Conservation (phyloP, 169 alveolate species). For the Theileria luwenshuni region DNA sequence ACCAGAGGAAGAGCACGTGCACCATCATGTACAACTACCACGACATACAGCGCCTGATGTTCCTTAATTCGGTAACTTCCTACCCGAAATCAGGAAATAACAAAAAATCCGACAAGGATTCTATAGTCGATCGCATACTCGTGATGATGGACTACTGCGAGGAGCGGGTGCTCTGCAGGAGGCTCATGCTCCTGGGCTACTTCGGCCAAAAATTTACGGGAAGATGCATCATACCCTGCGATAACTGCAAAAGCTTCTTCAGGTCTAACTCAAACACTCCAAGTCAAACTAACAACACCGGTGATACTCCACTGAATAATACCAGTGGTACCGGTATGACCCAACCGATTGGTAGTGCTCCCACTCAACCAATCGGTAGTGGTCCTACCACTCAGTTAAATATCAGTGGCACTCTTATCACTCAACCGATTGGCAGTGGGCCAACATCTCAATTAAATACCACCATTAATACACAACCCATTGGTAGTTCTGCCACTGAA, state of each 20-base stretch:
- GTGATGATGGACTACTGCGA: conserved; percentile 84
- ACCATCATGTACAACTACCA: conserved; percentile 73
- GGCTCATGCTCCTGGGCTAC: conserved; percentile 78
- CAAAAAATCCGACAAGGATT: conserved; percentile 7
- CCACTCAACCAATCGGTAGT: too few relatives aligned
- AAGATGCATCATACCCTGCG: conserved; percentile 76
- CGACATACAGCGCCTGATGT: conserved; percentile 70
- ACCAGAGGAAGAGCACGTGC: conserved; percentile 79
- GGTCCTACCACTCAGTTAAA: too few relatives aligned
- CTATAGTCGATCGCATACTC: conserved; percentile 12
- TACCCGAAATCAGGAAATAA: conserved; percentile 20
- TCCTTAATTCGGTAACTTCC: conserved; percentile 36
- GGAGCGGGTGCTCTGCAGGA: conserved; percentile 79
- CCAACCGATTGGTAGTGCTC: too few relatives aligned
- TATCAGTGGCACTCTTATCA: too few relatives aligned
- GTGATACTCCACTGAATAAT: not conserved
- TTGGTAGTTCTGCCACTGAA: too few relatives aligned
- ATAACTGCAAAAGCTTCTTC: conserved; percentile 60
- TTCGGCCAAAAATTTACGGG: conserved; percentile 82
- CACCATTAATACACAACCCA: too few relatives aligned
- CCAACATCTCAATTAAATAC: too few relatives aligned
- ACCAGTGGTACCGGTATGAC: too few relatives aligned
- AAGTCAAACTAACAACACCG: not conserved
- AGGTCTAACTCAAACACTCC: too few relatives aligned
- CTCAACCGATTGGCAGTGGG: too few relatives aligned